Evolutionary conservation across 1,284 basidiomycete species (phyloP).

Genomic region (Xerocomus amazonicus): DNA sequence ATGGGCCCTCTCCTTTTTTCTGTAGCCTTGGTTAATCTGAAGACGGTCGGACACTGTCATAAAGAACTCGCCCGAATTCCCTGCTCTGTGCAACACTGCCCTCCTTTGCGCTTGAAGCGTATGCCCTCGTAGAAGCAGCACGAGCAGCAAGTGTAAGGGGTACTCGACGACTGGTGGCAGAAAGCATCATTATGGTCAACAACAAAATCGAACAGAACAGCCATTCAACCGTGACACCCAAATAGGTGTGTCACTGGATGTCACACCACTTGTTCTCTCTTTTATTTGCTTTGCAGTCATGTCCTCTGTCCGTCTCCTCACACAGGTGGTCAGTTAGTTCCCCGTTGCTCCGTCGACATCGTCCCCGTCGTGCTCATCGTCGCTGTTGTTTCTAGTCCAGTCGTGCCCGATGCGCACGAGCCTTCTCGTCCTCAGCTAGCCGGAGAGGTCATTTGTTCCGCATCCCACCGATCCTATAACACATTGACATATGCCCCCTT

Average conservation of each 20-base stretch:
- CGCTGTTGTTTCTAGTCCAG: conserved; percentile 15
- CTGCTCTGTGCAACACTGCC: conserved; percentile 56
- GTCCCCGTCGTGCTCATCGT: conserved; percentile 11
- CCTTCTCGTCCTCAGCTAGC: conserved; percentile 26
- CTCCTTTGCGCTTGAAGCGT: conserved; percentile 41
- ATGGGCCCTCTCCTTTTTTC: conserved; percentile 71
- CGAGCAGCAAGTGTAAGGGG: conserved; percentile 33
- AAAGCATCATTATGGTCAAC: conserved; percentile 39
- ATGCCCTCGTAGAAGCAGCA: conserved; percentile 34
- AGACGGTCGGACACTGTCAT: not conserved
- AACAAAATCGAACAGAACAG: not conserved
- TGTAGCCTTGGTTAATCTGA: conserved; percentile 29
- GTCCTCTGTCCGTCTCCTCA: conserved; percentile 29
- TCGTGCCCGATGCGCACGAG: conserved; percentile 22
- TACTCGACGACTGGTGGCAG: conserved; percentile 45
- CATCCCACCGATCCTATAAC: conserved; percentile 24
- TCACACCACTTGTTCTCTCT: conserved; percentile 25
- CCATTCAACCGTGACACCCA: conserved; percentile 17
- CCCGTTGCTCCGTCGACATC: not conserved
- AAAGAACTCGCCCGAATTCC: conserved; percentile 46
- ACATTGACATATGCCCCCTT: not conserved
- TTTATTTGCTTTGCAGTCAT: conserved; percentile 32
- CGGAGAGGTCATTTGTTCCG: conserved; percentile 30
- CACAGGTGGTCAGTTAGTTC: conserved; percentile 24
- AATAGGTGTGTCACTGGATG: conserved; percentile 17